These are phyloP conservation scores for Vitis hybrid DNA, from an alignment of 177 flowering plant species.

Conservation along the genomic window DNA sequence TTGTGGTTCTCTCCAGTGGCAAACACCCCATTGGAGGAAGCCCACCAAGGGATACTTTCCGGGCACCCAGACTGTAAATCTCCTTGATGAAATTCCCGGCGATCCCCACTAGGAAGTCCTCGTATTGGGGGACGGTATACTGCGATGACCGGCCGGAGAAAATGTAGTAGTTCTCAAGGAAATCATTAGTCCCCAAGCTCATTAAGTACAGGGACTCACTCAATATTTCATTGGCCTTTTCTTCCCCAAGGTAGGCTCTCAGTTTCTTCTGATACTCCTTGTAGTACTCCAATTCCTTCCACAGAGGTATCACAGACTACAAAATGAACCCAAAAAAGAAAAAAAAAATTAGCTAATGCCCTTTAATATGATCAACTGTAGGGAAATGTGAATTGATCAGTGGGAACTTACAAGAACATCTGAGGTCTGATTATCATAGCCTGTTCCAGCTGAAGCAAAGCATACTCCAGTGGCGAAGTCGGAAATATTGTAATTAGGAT, in stretches of 20 bases:
- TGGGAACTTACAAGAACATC: slow-evolving; percentile 31
- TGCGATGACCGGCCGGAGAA: slow-evolving; percentile 21
- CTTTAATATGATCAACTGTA: background rate
- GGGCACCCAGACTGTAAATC: slow-evolving; percentile 30
- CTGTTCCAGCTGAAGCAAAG: slow-evolving; percentile 53
- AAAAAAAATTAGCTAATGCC: no score
- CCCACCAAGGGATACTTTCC: slow-evolving; percentile 39
- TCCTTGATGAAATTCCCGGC: slow-evolving; percentile 27
- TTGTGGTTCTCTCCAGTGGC: slow-evolving; percentile 49
- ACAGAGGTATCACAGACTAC: slow-evolving; percentile 46
- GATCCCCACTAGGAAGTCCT: slow-evolving; percentile 28
- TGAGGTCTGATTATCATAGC: slow-evolving; percentile 46
- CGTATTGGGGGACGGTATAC: slow-evolving; percentile 23
- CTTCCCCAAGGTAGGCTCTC: slow-evolving; percentile 26
- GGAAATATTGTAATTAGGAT: slow-evolving; percentile 30
- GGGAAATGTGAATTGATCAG: background rate
- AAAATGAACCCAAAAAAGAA: no score
- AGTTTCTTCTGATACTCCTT: slow-evolving; percentile 37
- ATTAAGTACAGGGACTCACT: slow-evolving; percentile 32
- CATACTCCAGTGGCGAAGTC: slow-evolving; percentile 48
- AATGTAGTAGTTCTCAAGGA: slow-evolving; percentile 45
- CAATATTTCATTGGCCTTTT: slow-evolving; percentile 27
- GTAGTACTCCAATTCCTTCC: slow-evolving; percentile 44
- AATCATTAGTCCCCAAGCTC: slow-evolving; percentile 52
- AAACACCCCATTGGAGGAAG: slow-evolving; percentile 59